Conservation (phyloP, 2,329 filamentous ascomycete species). For the Cladosporium cucumerinum region DNA sequence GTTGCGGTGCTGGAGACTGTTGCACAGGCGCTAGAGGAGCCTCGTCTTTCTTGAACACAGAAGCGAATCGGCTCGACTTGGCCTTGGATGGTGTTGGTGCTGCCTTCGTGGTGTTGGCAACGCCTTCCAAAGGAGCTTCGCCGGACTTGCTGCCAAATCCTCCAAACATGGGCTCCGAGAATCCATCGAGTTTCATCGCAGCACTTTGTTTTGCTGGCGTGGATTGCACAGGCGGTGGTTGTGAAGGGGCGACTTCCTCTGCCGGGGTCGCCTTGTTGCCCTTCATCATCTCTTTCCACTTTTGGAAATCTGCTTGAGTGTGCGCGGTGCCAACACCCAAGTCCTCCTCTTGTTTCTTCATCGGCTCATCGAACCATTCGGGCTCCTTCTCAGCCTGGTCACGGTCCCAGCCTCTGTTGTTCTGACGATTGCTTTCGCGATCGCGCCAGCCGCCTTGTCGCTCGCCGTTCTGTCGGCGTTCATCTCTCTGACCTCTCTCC, state of each 20-base stretch:
- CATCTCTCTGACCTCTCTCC: conserved; percentile 39
- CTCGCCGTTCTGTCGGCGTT: conserved; percentile 40
- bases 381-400: conserved; percentile 72
- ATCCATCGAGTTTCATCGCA: conserved; percentile 61
- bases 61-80: conserved; percentile 82
- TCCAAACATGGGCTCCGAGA: conserved; percentile 75
- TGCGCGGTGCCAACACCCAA: conserved; percentile 43
- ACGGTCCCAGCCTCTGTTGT: conserved; percentile 54
- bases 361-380: conserved; percentile 75
- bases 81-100: conserved; percentile 48
- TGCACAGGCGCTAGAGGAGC: conserved; percentile 17
- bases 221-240: conserved; percentile 21
- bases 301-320: conserved; percentile 88
- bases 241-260: conserved; percentile 20
- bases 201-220: conserved; percentile 50
- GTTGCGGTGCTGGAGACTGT: conserved; percentile 20
- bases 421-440: conserved; percentile 38
- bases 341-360: conserved; percentile 62
- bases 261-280: conserved; percentile 38
- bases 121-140: conserved; percentile 39
- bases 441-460: conserved; percentile 59
- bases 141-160: conserved; percentile 52
- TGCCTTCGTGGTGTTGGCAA: conserved; percentile 33
- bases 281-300: conserved; percentile 87
- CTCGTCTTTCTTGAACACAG: conserved; percentile 55